Evolutionary conservation across 176 grass and related monocot species (phyloP).

Genomic region (Carex myosuroides): DNA sequence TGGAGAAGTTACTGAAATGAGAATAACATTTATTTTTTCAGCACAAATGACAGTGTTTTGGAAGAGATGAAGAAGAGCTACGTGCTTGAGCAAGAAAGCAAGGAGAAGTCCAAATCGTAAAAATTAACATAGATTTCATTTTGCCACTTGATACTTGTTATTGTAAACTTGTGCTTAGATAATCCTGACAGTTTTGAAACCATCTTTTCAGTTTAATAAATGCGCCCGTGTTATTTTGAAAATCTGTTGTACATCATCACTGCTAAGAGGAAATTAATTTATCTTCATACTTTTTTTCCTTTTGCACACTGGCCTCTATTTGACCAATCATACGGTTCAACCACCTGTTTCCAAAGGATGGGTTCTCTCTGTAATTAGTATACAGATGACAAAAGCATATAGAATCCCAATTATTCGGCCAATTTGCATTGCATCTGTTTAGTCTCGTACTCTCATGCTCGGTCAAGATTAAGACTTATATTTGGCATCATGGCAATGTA

Average conservation of each 20-base stretch:
- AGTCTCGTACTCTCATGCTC: background rate
- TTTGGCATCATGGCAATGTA: background rate
- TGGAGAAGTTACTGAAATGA: background rate
- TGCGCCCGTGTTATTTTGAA: background rate
- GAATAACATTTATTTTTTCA: constrained; percentile 34
- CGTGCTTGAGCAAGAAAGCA: constrained; percentile 62
- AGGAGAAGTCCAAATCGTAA: constrained; percentile 31
- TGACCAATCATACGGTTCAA: background rate
- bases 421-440: background rate
- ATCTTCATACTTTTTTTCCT: background rate
- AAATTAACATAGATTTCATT: background rate
- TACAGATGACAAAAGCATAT: background rate
- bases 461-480: background rate
- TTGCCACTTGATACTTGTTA: constrained; percentile 1
- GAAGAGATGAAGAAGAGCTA: constrained; percentile 96
- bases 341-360: background rate
- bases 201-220: background rate
- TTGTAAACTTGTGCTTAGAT: constrained; percentile 12
- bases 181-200: background rate
- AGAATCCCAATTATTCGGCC: background rate
- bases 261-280: background rate
- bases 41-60: constrained; percentile 76
- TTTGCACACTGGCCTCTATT: background rate
- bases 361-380: background rate
- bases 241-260: background rate